These are phyloP conservation scores for Leishmania tropica DNA, from an alignment of 208 protist genomes.

Conservation along the genomic window DNA sequence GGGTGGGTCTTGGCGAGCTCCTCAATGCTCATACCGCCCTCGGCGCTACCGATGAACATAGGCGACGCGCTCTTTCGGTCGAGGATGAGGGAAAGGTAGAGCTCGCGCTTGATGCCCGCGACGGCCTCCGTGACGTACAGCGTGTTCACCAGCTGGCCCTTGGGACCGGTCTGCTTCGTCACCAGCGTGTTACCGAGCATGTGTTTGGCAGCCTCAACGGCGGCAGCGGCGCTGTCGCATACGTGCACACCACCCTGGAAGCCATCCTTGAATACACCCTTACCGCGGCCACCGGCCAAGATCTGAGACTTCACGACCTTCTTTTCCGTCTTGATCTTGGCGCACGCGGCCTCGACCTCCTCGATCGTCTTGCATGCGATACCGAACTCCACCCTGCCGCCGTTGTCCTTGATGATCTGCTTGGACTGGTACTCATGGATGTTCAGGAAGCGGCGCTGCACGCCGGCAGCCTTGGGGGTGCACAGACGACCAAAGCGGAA, in stretches of 20 bases:
- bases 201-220: slow-evolving; percentile 84
- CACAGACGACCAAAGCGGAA: slow-evolving; percentile 74
- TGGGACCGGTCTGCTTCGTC: slow-evolving; percentile 98
- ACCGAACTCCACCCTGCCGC: slow-evolving; percentile 92
- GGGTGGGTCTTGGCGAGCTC: slow-evolving; percentile 95
- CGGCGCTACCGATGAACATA: slow-evolving; percentile 93
- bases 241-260: slow-evolving; percentile 95
- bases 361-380: slow-evolving; percentile 84
- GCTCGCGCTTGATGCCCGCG: slow-evolving; percentile 93
- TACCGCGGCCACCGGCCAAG: slow-evolving; percentile 98
- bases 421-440: slow-evolving; percentile 95
- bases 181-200: slow-evolving; percentile 99
- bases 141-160: slow-evolving; percentile 92
- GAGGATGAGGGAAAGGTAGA: slow-evolving; percentile 99
- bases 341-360: slow-evolving; percentile 89
- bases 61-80: slow-evolving; percentile 93
- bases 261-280: slow-evolving; percentile 97
- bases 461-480: slow-evolving; percentile 46
- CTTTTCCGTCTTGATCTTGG: slow-evolving; percentile 90
- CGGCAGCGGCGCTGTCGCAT: slow-evolving; percentile 83
- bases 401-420: slow-evolving; percentile 88
- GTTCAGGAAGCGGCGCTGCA: slow-evolving; percentile 90
- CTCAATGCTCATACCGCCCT: slow-evolving; percentile 99
- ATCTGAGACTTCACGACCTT: slow-evolving; percentile 99
- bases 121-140: slow-evolving; percentile 93